Base-by-base conservation (phyloP, 2,329 filamentous ascomycete genomes). In the Fusarium xylarioides region DNA sequence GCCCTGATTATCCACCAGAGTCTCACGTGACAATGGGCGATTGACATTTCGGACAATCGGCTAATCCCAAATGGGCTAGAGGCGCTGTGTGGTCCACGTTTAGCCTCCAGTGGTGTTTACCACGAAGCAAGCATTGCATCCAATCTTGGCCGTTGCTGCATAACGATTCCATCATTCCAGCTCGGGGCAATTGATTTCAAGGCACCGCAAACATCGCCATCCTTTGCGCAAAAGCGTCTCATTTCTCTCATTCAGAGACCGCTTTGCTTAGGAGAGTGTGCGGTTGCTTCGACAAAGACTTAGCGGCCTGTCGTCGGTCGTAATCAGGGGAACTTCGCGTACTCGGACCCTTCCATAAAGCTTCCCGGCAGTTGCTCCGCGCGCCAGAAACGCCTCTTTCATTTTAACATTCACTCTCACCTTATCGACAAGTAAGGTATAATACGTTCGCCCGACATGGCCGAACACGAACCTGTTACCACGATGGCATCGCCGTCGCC, bases 401-500 rank as follows among this genome's bases (percentile, higher is more conserved):
- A 55, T 70, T 50, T 73, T 53, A 66, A 37, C 67, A 68, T 61
- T 56, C 44, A 66, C 68, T 61, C 63, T 68, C 59, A 44, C 58
- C 64, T 55, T 47, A 50, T 50, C 35, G 38, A 47, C 50, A 38
- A 42, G 37, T 40, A 66, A 38, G 37, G 37, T 40, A 66, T 47
- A 57, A 64, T 57, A 65, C 66, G 50, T 64, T 63, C 52, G 42
- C 56, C 67, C 71, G 70, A 62, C 26, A 78, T 79, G 77, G 75
- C 77, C 62, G 77, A 79, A 54, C 76, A 79, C 56, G 69, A 78
- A 55, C 77, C 77, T 52, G 72, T 78, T 62, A 73, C 71, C 40
- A 64, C 76, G 57, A 74, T 78, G 70, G 74, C 80, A 62, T 83
- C 84, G 63, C 85, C 87, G 55, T 89, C 89, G 49, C 88, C 88